Base-by-base conservation (phyloP, 2,329 filamentous ascomycete genomes). In the Xylariomycetidae sp. region DNA sequence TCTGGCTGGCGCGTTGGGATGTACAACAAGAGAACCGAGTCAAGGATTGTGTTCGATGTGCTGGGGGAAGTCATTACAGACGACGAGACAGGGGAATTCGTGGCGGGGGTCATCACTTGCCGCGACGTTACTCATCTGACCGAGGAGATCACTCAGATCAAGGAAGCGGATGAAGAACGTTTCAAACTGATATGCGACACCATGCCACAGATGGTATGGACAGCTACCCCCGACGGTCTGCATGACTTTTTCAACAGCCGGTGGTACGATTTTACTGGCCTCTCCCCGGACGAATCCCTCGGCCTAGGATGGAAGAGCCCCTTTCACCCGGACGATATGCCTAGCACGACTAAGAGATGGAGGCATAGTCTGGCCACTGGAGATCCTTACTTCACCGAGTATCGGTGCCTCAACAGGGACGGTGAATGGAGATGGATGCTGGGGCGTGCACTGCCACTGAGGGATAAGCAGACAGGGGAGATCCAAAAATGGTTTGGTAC, bases 401-500 rank as follows among this genome's bases (percentile, higher is more conserved):
- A 87, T 44, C 73, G 85, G 24, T 85, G 79, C 40, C 70, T 63
- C 31, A 76, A 70, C 37, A 72, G 72, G 31, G 71, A 81, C 19
- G 85, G 84, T 1, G 70, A 81, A 35, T 89, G 78, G 75, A 70
- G 82, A 33, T 90, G 85, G 85, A 86, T 88, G 68, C 63, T 90
- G 3, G 83, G 79, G 9, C 70, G 82, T 26, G 85, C 83, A 1
- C 56, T 83, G 10, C 82, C 85, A 0, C 67, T 87, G 47, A 69
- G 68, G 24, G 76, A 85, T 39, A 72, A 70, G 40, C 71, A 79
- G 27, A 74, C 74, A 0, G 82, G 81, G 2, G 63, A 70, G 29
- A 85, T 89, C 30, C 68, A 85, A 38, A 86, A 84, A 51, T 89
- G 84, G 84, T 86, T 85, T 47, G 85, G 68, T 12, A 87, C 82